Evolutionary conservation across 2,329 filamentous ascomycete genomes (phyloP), one percentile per base, ranked within the genome.

Genomic region (Pseudohalonectria lignicola): DNA sequence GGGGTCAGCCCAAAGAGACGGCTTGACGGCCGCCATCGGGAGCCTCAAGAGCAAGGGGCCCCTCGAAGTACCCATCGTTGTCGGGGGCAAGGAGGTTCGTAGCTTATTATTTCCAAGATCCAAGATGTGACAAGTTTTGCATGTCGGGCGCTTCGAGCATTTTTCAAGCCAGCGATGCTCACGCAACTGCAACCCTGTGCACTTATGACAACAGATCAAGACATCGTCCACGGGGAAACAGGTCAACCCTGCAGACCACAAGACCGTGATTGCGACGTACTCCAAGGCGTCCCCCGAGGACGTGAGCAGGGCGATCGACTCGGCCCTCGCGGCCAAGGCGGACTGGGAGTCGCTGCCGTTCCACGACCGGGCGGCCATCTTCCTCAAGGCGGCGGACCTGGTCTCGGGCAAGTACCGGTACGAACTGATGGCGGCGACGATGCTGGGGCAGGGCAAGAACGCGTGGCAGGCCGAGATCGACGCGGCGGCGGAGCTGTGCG

Each of bases 401-500:
- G 77, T 98, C 49, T 70, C 83, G 39, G 83, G 76, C 46, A 96
- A 96, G 66, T 96, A 98, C 64, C 77, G 92, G 55, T 95, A 94
- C 63, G 86, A 95, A 40, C 76, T 98, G 51, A 94, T 96, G 84
- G 90, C 92, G 7, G 78, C 86, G 32, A 95, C 92, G 12, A 94
- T 96, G 77, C 69, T 94, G 23, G 92, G 90, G 43, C 90, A 98
- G 64, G 90, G 92, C 53, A 96, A 96, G 76, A 96, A 95, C 59
- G 86, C 86, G 34, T 96, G 87, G 87, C 90, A 98, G 63, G 90
- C 92, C n/a, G 90, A 98, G 71, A 96, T 96, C 46, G 90, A 96
- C 60, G 75, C 88, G 29, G 90, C 90, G 15, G 90, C 90, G 8
- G 92, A 98, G 69, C 64, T 94, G 50, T 82, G 77, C 49, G 90